phyloP scores from a whole-genome alignment of 805 yeast genomes.

The Candida piceae region DNA sequence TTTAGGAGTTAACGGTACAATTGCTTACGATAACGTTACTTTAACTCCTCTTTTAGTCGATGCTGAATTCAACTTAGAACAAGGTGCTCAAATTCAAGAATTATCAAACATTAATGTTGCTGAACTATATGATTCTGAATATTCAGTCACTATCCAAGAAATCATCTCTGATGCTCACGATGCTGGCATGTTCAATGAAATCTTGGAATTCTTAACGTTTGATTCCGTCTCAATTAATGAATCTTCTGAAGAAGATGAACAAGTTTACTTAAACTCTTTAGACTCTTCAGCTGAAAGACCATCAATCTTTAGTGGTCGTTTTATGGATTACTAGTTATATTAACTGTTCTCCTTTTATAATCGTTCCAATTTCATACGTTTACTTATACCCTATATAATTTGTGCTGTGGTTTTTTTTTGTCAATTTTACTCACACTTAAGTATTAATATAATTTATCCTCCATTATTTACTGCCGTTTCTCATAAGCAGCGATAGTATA shows the following conservation, averaged over 20 bases:
- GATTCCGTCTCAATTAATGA: not conserved
- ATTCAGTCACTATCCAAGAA: not conserved
- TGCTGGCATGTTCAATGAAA: not conserved
- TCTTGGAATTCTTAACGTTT: not conserved
- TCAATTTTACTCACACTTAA: no score
- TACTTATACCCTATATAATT: no score
- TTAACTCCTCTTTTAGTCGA: constrained; percentile 1
- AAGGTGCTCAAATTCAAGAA: not conserved
- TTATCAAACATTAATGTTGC: not conserved
- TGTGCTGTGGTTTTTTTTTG: no score
- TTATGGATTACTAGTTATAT: no score
- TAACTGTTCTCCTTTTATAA: no score
- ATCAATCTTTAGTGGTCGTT: no score
- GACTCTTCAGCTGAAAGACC: not conserved
- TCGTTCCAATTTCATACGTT: no score
- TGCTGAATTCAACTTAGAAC: no score
- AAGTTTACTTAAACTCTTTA: no score
- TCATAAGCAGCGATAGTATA: no score
- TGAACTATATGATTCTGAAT: not conserved
- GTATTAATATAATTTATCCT: no score
- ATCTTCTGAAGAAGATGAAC: not conserved
- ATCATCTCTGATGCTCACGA: not conserved
- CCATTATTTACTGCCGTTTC: no score
- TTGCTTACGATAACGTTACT: constrained; percentile 26
- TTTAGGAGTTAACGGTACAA: constrained; percentile 26